phyloP scores from a whole-genome alignment of 306 rosid genomes.

The Quercus cerris region DNA sequence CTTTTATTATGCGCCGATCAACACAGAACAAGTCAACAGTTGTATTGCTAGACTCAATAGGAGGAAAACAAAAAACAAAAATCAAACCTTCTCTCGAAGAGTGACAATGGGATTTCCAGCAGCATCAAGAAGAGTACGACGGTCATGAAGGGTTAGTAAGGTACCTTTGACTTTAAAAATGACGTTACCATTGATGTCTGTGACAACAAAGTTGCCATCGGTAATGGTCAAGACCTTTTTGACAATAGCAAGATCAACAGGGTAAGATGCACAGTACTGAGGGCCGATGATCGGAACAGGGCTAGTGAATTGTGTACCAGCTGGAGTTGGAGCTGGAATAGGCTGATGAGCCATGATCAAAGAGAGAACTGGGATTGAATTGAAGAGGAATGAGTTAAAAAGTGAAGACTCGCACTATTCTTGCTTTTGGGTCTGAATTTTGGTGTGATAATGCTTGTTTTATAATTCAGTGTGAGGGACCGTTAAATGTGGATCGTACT shows the following conservation, averaged over 20 bases:
- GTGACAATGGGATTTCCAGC: slow-evolving; percentile 41
- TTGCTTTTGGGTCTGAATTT: too few relatives aligned
- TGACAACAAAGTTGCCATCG: slow-evolving; percentile 38
- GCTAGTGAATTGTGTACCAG: background rate
- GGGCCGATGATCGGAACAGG: slow-evolving; percentile 32
- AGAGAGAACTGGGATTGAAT: too few relatives aligned
- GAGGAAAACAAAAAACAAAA: background rate
- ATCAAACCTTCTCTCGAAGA: slow-evolving; percentile 38
- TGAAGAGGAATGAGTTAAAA: too few relatives aligned
- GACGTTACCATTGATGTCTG: slow-evolving; percentile 38
- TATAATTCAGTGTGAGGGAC: too few relatives aligned
- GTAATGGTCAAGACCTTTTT: slow-evolving; percentile 32
- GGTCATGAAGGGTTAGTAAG: slow-evolving; percentile 32
- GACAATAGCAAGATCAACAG: slow-evolving; percentile 37
- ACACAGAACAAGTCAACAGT: too few relatives aligned
- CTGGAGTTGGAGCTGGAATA: background rate
- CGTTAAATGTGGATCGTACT: too few relatives aligned
- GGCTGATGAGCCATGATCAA: background rate
- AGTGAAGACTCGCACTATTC: too few relatives aligned
- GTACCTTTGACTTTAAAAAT: slow-evolving; percentile 48
- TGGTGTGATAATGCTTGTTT: too few relatives aligned
- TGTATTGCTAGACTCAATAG: too few relatives aligned
- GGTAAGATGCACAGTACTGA: slow-evolving; percentile 40
- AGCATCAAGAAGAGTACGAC: slow-evolving; percentile 43
- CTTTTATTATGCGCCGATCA: too few relatives aligned